Percentiles rank a stretch among this genome's conserved stretches.
phyloP scores from a whole-genome alignment of 768 basidiomycete species.

The Boletellus ananas region DNA sequence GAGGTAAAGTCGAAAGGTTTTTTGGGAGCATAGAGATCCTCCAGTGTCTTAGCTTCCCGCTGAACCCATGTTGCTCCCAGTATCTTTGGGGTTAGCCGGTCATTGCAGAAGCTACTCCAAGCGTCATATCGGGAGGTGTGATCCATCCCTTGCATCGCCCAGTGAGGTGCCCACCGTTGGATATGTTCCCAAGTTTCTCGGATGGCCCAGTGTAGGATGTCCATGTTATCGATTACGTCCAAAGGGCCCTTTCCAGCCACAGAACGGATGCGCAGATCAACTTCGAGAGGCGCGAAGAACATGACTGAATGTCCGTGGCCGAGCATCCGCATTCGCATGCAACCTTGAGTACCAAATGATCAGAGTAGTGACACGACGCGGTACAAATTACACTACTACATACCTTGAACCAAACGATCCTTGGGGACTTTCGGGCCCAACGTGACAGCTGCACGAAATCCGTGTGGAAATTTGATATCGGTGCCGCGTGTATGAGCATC shows the following conservation, averaged over 20 bases:
- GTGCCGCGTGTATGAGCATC: conserved; percentile 17
- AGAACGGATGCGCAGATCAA: conserved; percentile 37
- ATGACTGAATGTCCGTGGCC: conserved; percentile 45
- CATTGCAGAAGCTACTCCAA: conserved; percentile 15
- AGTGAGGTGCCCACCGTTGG: too few species aligned
- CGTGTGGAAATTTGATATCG: conserved; percentile 12
- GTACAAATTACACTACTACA: too few species aligned
- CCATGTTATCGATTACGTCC: conserved; percentile 17
- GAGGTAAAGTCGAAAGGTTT: conserved; percentile 7
- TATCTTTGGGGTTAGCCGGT: neutral
- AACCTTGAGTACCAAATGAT: conserved; percentile 33
- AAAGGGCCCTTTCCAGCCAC: conserved; percentile 7
- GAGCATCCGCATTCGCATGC: conserved; percentile 53
- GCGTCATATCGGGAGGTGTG: conserved; percentile 25
- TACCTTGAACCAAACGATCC: conserved; percentile 16
- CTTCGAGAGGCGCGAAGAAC: conserved; percentile 47
- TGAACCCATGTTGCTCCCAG: conserved; percentile 34
- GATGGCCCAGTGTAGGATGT: conserved; percentile 47
- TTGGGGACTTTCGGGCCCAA: conserved; percentile 15
- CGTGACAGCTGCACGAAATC: conserved; percentile 14
- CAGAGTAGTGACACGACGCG: neutral
- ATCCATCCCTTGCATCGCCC: conserved; percentile 41
- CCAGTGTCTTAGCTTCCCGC: conserved; percentile 36
- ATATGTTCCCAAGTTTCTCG: conserved; percentile 40
- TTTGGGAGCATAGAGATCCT: conserved; percentile 30